Evolutionary conservation across 495 filamentous ascomycete genomes (phyloP), one percentile per base, ranked within the genome.

Genomic region (Aspergillus indologenus): DNA sequence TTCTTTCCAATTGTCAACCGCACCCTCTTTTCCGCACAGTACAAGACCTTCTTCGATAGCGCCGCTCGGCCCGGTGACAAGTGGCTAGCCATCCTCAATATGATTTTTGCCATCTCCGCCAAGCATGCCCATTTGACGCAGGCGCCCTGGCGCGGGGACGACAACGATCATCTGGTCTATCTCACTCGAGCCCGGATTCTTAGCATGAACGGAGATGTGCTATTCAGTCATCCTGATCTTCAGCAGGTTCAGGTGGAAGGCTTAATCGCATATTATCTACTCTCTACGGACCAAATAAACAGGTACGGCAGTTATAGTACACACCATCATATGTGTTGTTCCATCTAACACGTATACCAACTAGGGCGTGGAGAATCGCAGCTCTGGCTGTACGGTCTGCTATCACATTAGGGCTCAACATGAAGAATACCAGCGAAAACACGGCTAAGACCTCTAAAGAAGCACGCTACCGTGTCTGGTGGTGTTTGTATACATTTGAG

Each of bases 51-150:
- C 53, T 79, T 72, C 31, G 68, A 76, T 24, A 77, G 69, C 24
- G 56, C 67, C 14, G 71, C 71, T 6, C 71, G 65, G n/a, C 75
- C 78, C 5, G 76, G 77, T 9, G 71, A 74, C 34, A 81, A 81
- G 42, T 88, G 83, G 83, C 71, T 86, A 42, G 83, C 84, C 0
- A 85, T 83, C 31, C 58, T 88, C 26, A 89, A 89, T 63, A 68
- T 87, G 54, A 81, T 89, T 18, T 87, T 89, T 59, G 86, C 87
- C 19, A 87, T 88, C 54, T 76, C 77, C 6, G 77, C 85, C 12
- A 79, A 80, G 54, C 83, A 86, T 67, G 77, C 79, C 19, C 77
- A 83, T 59, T 74, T 89, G 12, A 67, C 70, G 8, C 77, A 79
- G 55, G 80, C 78, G 15, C 71, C 77, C 23, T 83, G 79, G 80